These are phyloP conservation scores for Prunus salicina DNA, from an alignment of 306 rosid genomes.

Conservation along the genomic window DNA sequence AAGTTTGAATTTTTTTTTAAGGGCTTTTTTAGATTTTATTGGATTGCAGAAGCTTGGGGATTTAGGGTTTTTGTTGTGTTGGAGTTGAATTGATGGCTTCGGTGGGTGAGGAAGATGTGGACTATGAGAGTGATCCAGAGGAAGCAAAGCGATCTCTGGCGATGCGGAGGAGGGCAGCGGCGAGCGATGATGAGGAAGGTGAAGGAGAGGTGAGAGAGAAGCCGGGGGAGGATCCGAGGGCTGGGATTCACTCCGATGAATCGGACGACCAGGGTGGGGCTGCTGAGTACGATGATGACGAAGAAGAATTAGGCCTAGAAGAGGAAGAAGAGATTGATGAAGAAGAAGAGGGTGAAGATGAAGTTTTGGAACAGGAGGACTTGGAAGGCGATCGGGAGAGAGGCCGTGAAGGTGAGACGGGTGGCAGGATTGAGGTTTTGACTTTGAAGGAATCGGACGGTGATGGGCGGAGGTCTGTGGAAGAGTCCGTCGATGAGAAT, in stretches of 20 bases:
- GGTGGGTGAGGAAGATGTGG: conserved; percentile 63
- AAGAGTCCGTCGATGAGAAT: conserved; percentile 38
- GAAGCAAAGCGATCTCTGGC: conserved; percentile 61
- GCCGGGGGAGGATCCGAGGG: conserved; percentile 43
- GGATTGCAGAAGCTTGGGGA: conserved; percentile 13
- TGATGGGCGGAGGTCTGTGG: conserved; percentile 38
- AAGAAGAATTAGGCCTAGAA: conserved; percentile 53
- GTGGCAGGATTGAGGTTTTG: conserved; percentile 33
- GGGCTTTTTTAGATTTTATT: conserved; percentile 5
- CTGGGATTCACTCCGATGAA: conserved; percentile 54
- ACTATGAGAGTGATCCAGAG: conserved; percentile 91
- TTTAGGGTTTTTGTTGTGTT: conserved; percentile 31
- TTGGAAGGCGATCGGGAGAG: conserved; percentile 31
- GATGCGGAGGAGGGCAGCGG: conserved; percentile 87
- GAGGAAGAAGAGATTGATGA: conserved; percentile 38
- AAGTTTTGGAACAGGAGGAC: conserved; percentile 26
- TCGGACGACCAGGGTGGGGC: conserved; percentile 85
- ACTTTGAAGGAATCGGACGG: conserved; percentile 37
- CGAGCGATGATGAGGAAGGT: conserved; percentile 84
- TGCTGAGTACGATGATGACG: conserved; percentile 73
- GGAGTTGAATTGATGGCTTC: conserved; percentile 49
- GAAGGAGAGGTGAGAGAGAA: conserved; percentile 47
- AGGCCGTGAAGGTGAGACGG: conserved; percentile 23
- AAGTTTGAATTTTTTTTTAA: not conserved
- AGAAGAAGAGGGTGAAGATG: conserved; percentile 28